These are phyloP conservation scores for Geotrichum histeridarum DNA, from an alignment of 1,139 yeast genomes.

Conservation along the genomic window DNA sequence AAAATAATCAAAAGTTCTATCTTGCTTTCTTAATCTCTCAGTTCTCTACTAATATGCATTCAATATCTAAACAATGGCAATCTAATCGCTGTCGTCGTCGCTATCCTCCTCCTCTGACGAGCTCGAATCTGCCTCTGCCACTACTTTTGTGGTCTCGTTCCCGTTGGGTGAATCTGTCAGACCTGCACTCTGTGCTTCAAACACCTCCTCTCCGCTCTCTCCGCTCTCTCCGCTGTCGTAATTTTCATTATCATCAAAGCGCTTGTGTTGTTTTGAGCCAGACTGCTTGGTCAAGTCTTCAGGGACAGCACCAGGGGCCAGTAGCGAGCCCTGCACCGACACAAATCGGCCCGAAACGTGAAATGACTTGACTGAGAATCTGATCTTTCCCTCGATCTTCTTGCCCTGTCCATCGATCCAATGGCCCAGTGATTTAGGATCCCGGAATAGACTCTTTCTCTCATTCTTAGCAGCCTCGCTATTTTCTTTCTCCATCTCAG, in stretches of 20 bases:
- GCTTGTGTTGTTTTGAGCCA: constrained; percentile 7
- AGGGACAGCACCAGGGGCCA: constrained; percentile 36
- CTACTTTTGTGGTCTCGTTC: neutral
- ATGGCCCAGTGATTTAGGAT: constrained; percentile 62
- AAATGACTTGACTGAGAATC: constrained; percentile 65
- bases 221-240: neutral
- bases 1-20: neutral
- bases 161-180: neutral
- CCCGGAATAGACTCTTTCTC: constrained; percentile 9
- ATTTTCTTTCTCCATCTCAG: constrained; percentile 23
- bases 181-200: neutral
- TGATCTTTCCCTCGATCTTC: constrained; percentile 73
- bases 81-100: constrained; percentile 14
- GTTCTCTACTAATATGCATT: neutral
- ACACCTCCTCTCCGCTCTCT: neutral
- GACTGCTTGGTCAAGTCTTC: constrained; percentile 10
- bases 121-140: neutral
- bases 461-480: constrained; percentile 6
- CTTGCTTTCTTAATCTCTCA: neutral
- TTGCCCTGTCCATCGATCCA: constrained; percentile 77
- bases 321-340: constrained; percentile 64
- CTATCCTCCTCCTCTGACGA: constrained; percentile 4
- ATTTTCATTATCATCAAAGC: constrained; percentile 10
- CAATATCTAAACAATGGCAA: too few relatives aligned
- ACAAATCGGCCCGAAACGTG: constrained; percentile 77